Percentiles rank a stretch among this genome's conserved stretches.
Evolutionary conservation across 441 rosid genomes (phyloP).

Genomic region (Omphalea diandra): DNA sequence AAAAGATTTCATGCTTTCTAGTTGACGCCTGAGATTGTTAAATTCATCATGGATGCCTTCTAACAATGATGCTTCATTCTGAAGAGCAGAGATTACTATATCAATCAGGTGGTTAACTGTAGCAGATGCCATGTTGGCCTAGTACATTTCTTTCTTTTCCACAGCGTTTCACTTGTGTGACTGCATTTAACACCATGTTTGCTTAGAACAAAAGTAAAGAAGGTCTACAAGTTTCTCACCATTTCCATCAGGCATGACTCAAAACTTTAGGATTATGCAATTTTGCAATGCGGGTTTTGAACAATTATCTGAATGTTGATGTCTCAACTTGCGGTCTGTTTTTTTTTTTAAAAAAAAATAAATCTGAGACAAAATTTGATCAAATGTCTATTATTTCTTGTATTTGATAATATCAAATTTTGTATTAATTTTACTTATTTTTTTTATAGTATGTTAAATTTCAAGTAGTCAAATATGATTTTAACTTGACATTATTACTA

Average conservation of each 20-base stretch:
- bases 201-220: background rate
- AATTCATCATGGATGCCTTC: conserved; percentile 28
- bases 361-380: too few species aligned
- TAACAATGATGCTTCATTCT: conserved; percentile 32
- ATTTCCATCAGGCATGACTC: background rate
- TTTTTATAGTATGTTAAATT: too few species aligned
- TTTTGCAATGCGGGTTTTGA: background rate
- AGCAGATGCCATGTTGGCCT: conserved; percentile 3
- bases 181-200: background rate
- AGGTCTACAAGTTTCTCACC: background rate
- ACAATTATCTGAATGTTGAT: too few species aligned
- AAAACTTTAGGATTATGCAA: background rate
- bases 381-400: too few species aligned
- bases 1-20: conserved; percentile 37
- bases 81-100: conserved; percentile 2
- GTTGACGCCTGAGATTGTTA: conserved; percentile 32
- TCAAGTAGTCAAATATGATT: too few species aligned
- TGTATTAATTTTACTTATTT: too few species aligned
- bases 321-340: too few species aligned
- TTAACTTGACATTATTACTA: too few species aligned
- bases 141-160: background rate
- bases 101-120: background rate
- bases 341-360: too few species aligned
- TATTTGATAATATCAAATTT: too few species aligned
- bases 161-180: background rate